Conservation (phyloP, 2,329 filamentous ascomycete genomes). For the Aspergillus udagawae region DNA sequence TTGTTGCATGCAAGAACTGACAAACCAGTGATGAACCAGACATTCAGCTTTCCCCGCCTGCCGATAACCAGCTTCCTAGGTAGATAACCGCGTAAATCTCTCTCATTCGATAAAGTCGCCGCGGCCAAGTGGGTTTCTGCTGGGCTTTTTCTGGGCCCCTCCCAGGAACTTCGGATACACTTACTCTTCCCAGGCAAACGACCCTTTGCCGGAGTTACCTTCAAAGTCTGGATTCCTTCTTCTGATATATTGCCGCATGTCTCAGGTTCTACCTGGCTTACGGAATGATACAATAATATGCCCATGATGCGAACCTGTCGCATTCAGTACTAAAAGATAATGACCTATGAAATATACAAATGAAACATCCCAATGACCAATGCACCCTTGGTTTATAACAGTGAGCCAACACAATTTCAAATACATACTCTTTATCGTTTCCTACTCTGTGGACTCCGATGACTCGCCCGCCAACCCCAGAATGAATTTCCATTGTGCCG, state of each 20-base stretch:
- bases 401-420: not conserved
- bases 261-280: not conserved
- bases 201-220: not conserved
- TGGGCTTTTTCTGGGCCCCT: conserved; percentile 3
- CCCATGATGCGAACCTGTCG: not conserved
- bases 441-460: conserved; percentile 5
- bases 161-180: conserved; percentile 24
- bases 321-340: not conserved
- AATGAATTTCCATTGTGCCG: conserved; percentile 48
- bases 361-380: not conserved
- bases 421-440: not conserved
- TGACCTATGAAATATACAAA: not conserved
- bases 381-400: not conserved
- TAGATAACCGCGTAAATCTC: not conserved
- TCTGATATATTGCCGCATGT: not conserved
- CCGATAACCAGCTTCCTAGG: not conserved
- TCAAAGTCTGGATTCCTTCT: not conserved
- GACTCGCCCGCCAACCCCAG: conserved; percentile 38
- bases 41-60: not conserved
- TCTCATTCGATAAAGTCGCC: not conserved
- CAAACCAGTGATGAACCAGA: not conserved
- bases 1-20: not conserved
- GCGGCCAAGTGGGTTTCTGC: not conserved
- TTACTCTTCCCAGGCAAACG: conserved; percentile 26
- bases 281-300: not conserved